Conservation (phyloP, 352 stramenopile genomes). For the Phytophthora idaei region DNA sequence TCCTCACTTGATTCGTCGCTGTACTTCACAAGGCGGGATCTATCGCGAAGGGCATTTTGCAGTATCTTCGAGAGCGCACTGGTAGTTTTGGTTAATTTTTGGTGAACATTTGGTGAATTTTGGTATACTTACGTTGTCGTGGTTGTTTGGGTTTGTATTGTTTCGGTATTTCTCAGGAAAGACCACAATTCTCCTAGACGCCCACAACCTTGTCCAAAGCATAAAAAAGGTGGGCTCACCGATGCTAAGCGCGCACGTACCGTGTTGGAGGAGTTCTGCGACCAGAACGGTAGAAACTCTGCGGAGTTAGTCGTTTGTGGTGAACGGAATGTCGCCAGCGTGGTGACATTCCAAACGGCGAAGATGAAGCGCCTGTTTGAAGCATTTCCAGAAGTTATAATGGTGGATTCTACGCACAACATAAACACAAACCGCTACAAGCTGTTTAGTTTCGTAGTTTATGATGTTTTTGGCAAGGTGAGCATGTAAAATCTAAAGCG, state of each 20-base stretch:
- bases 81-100: too few species aligned
- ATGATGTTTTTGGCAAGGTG: not conserved
- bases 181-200: not conserved
- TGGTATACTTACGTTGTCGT: too few species aligned
- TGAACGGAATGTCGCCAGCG: not conserved
- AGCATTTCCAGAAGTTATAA: not conserved
- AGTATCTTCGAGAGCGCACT: too few species aligned
- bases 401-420: not conserved
- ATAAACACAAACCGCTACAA: constrained; percentile 1
- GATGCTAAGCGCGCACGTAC: not conserved
- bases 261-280: not conserved
- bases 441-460: constrained; percentile 13
- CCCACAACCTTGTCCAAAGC: not conserved
- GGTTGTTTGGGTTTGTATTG: too few species aligned
- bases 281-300: not conserved
- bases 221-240: not conserved
- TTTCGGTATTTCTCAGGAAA: not conserved
- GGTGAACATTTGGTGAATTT: too few species aligned
- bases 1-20: too few species aligned
- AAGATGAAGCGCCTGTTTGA: constrained; percentile 1
- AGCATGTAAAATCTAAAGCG: too few species aligned
- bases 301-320: not conserved
- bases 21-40: too few species aligned
- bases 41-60: too few species aligned
- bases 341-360: not conserved